A percentile compares a stretch with the other conserved stretches of the same genome.
phyloP scores from a whole-genome alignment of 805 yeast species.

The Suhomyces sp. region DNA sequence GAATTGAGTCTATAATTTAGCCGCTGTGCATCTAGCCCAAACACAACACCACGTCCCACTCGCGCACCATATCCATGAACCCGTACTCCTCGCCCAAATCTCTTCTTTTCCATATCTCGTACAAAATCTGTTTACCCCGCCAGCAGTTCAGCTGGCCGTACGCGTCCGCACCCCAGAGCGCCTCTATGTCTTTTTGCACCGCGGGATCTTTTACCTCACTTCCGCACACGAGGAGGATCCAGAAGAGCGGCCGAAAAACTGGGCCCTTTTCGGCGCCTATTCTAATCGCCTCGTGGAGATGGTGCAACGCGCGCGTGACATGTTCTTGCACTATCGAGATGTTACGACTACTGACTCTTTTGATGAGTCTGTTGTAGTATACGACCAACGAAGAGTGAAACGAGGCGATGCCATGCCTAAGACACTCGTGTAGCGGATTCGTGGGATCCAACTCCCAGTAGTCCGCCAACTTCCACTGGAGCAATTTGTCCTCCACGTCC shows the following conservation, averaged over 20 bases:
- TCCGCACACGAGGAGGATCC: conserved; percentile 46
- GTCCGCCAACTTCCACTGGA: conserved; percentile 42
- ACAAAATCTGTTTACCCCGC: conserved; percentile 53
- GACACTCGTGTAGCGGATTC: conserved; percentile 35
- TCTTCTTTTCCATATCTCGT: conserved; percentile 49
- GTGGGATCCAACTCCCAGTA: conserved; percentile 39
- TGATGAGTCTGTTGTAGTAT: conserved; percentile 46
- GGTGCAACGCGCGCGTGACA: conserved; percentile 2
- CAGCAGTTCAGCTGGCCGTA: conserved; percentile 39
- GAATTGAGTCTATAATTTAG: no score
- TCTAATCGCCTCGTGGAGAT: background rate
- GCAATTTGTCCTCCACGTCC: conserved; percentile 49
- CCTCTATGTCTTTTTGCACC: conserved; percentile 30
- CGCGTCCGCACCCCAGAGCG: conserved; percentile 29
- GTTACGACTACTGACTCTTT: conserved; percentile 13
- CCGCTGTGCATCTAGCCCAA: conserved; percentile 19
- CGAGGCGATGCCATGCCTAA: conserved; percentile 34
- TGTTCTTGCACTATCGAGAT: conserved; percentile 1
- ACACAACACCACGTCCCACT: conserved; percentile 48
- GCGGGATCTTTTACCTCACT: conserved; percentile 30
- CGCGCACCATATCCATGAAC: conserved; percentile 54
- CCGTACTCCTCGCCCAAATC: conserved; percentile 35
- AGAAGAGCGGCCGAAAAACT: conserved; percentile 41
- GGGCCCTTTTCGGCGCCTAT: conserved; percentile 4
- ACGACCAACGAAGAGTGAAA: conserved; percentile 44